Conservation (phyloP, 495 filamentous ascomycete genomes). For the Eremomyces bilateralis region DNA sequence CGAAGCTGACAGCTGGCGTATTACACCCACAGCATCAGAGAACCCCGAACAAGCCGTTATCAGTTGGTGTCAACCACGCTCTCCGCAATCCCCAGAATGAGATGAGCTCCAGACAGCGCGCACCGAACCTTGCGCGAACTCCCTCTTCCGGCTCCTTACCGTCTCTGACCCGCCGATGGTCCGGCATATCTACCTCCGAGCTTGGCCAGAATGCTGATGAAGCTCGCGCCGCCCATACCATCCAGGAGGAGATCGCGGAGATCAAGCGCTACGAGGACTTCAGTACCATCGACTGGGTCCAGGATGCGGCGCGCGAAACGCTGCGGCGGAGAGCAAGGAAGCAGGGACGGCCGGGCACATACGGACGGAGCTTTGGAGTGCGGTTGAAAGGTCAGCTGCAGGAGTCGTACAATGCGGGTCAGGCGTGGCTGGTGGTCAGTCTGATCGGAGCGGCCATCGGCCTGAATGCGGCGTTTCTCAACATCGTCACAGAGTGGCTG, state of each 20-base stretch:
- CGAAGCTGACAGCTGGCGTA: no score
- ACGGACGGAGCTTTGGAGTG: no score
- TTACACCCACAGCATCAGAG: no score
- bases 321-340: slow-evolving; percentile 52
- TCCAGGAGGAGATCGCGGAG: slow-evolving; percentile 88
- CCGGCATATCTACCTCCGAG: slow-evolving; percentile 44
- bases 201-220: slow-evolving; percentile 30
- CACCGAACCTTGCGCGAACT: slow-evolving; percentile 16
- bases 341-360: slow-evolving; percentile 52
- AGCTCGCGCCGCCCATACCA: slow-evolving; percentile 24
- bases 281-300: slow-evolving; percentile 98
- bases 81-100: slow-evolving; percentile 15
- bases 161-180: slow-evolving; percentile 46
- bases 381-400: slow-evolving; percentile 46
- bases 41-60: no score
- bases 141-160: slow-evolving; percentile 32
- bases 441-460: slow-evolving; percentile 82
- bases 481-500: slow-evolving; percentile 93
- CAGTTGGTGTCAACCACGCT: no score
- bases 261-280: slow-evolving; percentile 97
- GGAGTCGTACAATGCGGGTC: slow-evolving; percentile 87
- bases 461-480: slow-evolving; percentile 77
- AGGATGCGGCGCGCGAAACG: slow-evolving; percentile 87
- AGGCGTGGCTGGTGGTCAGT: slow-evolving; percentile 95
- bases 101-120: slow-evolving; percentile 16